Base-by-base conservation (phyloP, 2,329 filamentous ascomycete species). In the Trichoderma aggressivum region DNA sequence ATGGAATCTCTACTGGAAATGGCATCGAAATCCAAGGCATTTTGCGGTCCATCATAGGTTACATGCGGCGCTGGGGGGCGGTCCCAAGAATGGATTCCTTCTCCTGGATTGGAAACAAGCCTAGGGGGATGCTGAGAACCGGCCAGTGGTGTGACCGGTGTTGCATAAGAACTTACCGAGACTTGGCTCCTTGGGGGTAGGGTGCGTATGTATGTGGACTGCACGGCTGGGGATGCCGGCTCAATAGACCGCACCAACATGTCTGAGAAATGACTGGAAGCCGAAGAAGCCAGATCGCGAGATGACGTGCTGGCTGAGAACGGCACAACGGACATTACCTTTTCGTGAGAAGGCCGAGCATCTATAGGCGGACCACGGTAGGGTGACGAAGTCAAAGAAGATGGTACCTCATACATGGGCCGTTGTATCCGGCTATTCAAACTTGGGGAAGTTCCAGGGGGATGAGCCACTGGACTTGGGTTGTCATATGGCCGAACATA, bases 171-270 rank as follows among this genome's bases (percentile, higher is more conserved):
- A 66, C 76, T 75, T 68, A 72, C 72, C 18, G 75, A 73, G 12
- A 71, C 73, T 32, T 77, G 75, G 12, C 72, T 72, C 66, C 78
- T 77, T 21, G 78, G 77, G 12, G 79, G 79, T 34, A 80, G 70
- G 34, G 76, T 66, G 70, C 80, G 80, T 55, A 82, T 75, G 75
- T 81, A 82, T 1, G 78, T 78, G 4, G 81, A 79, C 70, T 75
- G 77, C 76, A 78, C 78, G 24, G 24, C 74, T 6, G 83, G 83
- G 39, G 83, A 84, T 7, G 65, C 74, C 24, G 82, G 81, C 73
- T 86, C 85, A 74, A 86, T 82, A 7, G 84, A 87, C 10, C 76
- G 83, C 16, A 86, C 80, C 72, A 85, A 76, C 74, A 83, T 79
- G 50, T 87, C 85, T 74, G 82, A 81, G 14, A 80, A 69, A 16